A percentile compares a stretch with the other conserved stretches of the same genome.
phyloP scores from a whole-genome alignment of 2,329 filamentous ascomycete genomes.

The Cordyceps fumosorosea region DNA sequence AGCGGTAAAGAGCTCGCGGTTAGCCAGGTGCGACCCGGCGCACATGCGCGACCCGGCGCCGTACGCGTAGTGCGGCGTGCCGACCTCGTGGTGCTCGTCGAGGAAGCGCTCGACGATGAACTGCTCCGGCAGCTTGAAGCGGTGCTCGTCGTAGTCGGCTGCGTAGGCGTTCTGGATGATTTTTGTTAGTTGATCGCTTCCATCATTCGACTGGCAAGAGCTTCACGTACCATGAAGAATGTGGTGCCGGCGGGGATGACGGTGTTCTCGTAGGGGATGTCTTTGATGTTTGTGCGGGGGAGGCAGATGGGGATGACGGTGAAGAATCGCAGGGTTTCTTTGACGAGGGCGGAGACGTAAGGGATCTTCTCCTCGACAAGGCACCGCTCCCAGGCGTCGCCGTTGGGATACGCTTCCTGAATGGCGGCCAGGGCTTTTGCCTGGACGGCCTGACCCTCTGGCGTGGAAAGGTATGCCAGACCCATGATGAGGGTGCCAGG shows the following conservation, averaged over 20 bases:
- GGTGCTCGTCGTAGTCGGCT: slow-evolving; percentile 62
- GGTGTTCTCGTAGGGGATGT: slow-evolving; percentile 61
- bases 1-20: slow-evolving; percentile 55
- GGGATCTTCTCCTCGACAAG: slow-evolving; percentile 67
- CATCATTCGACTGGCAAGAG: too few relatives aligned
- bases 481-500: slow-evolving; percentile 75
- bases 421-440: slow-evolving; percentile 64
- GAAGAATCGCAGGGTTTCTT: slow-evolving; percentile 73
- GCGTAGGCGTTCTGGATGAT: slow-evolving; percentile 59
- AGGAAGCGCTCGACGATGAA: slow-evolving; percentile 70
- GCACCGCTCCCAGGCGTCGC: slow-evolving; percentile 70
- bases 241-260: slow-evolving; percentile 68
- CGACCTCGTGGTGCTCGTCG: slow-evolving; percentile 41
- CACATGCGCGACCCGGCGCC: slow-evolving; percentile 60
- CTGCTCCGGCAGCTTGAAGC: slow-evolving; percentile 56
- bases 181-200: too few relatives aligned
- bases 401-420: slow-evolving; percentile 61
- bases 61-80: slow-evolving; percentile 56
- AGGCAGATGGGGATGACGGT: slow-evolving; percentile 74
- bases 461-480: slow-evolving; percentile 65
- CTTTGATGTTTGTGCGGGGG: slow-evolving; percentile 64
- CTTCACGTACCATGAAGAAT: slow-evolving; percentile 60
- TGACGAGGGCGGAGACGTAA: slow-evolving; percentile 71
- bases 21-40: slow-evolving; percentile 55
- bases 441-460: slow-evolving; percentile 64